Conservation (phyloP, 495 filamentous ascomycete genomes). For the Aspergillus sclerotioniger region DNA sequence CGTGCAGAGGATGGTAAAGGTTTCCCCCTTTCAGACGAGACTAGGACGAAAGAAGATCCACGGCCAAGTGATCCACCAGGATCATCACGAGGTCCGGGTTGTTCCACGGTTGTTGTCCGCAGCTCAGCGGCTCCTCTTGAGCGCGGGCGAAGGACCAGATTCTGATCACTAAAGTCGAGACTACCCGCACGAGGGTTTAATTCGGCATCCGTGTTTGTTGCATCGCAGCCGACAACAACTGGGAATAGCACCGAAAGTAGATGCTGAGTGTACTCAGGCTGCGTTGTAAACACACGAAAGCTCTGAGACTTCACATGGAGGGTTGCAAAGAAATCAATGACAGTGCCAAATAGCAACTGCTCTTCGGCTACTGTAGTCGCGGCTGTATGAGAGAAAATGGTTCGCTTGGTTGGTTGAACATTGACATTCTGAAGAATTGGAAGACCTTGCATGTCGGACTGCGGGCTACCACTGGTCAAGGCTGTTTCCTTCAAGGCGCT, state of each 20-base stretch:
- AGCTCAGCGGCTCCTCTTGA: slow-evolving; percentile 63
- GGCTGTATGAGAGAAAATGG: slow-evolving; percentile 15
- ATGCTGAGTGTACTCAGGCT: slow-evolving; percentile 74
- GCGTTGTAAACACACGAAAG: slow-evolving; percentile 78
- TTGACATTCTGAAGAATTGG: slow-evolving; percentile 12
- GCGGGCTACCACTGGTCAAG: slow-evolving; percentile 9
- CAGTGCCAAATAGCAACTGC: slow-evolving; percentile 58
- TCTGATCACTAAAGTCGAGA: slow-evolving; percentile 80
- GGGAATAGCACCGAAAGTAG: slow-evolving; percentile 80
- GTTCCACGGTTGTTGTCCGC: slow-evolving; percentile 63
- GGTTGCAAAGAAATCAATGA: slow-evolving; percentile 75
- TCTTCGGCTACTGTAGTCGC: slow-evolving; percentile 18
- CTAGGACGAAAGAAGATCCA: slow-evolving; percentile 84
- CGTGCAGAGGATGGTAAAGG: slow-evolving; percentile 56
- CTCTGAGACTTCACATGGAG: slow-evolving; percentile 67
- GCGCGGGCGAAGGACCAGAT: slow-evolving; percentile 75
- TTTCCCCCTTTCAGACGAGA: slow-evolving; percentile 65
- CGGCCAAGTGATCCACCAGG: slow-evolving; percentile 60
- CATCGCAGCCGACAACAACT: slow-evolving; percentile 77
- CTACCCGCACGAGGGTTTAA: slow-evolving; percentile 73
- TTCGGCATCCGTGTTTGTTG: slow-evolving; percentile 77
- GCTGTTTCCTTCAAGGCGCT: slow-evolving; percentile 62
- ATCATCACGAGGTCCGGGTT: slow-evolving; percentile 44
- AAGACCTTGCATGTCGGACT: background rate
- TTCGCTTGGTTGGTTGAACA: slow-evolving; percentile 13